Percentiles rank a stretch among this genome's conserved stretches.
phyloP scores from a whole-genome alignment of 1,284 basidiomycete genomes.

The Sanguinoderma infundibulare region DNA sequence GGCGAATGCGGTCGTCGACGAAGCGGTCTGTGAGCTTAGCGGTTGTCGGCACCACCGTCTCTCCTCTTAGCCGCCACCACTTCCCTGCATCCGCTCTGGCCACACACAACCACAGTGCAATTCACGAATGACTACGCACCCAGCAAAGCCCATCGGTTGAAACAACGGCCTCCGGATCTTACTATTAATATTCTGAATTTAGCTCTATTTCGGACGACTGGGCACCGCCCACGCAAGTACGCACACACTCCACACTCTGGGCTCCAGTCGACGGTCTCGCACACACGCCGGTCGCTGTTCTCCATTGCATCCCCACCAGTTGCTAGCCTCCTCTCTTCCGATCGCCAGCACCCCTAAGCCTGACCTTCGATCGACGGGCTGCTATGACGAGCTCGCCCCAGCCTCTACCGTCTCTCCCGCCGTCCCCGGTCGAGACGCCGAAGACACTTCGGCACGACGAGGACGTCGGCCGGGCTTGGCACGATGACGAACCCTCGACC shows the following conservation, averaged over 20 bases:
- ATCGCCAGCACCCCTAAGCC: not conserved
- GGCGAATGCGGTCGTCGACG: too few species aligned
- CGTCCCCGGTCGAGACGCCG: constrained; percentile 37
- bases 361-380: not conserved
- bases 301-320: not conserved
- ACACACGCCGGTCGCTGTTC: not conserved
- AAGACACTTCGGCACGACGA: constrained; percentile 38
- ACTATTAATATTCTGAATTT: too few species aligned
- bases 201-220: too few species aligned
- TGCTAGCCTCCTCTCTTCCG: not conserved
- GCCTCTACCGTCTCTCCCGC: constrained; percentile 41
- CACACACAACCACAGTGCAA: too few species aligned
- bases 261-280: not conserved
- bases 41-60: too few species aligned
- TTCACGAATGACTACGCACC: too few species aligned
- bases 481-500: constrained; percentile 11
- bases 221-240: not conserved
- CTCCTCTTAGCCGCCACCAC: too few species aligned
- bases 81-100: too few species aligned
- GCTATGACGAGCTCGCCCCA: constrained; percentile 32
- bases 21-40: too few species aligned
- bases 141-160: not conserved
- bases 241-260: too few species aligned
- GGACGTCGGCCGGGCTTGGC: constrained; percentile 39
- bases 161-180: not conserved